Evolutionary conservation across 129 eudicot species (phyloP).

Genomic region (sunflower (Helianthus annuus)): DNA sequence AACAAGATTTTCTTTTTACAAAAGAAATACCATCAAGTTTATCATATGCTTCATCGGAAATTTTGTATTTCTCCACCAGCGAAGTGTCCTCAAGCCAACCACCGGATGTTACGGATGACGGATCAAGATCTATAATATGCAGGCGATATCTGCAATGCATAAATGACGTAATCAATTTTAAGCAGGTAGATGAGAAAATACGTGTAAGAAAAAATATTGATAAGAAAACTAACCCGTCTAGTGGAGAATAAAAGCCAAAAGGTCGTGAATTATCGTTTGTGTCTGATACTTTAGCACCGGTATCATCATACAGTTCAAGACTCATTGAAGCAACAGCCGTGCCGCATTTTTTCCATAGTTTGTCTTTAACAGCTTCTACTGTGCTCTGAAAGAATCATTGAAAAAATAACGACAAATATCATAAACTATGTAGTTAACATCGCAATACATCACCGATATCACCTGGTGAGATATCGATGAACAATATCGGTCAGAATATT

Average conservation of each 20-base stretch:
- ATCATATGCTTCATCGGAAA: conserved; percentile 88
- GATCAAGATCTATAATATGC: conserved; percentile 91
- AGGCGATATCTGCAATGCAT: conserved; percentile 66
- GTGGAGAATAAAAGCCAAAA: conserved; percentile 85
- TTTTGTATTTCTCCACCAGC: conserved; percentile 86
- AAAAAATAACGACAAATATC: conserved; percentile 1
- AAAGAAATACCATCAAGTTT: conserved; percentile 76
- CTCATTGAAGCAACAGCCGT: conserved; percentile 83
- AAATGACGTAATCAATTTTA: background rate
- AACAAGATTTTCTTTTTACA: background rate
- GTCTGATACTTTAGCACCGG: conserved; percentile 57
- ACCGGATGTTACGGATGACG: conserved; percentile 94
- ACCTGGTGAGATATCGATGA: too few relatives aligned
- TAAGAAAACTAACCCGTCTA: conserved; percentile 61
- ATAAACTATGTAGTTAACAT: too few relatives aligned
- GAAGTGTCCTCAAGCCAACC: conserved; percentile 99
- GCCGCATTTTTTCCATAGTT: conserved; percentile 91
- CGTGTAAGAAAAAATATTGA: background rate
- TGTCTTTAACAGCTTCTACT: conserved; percentile 87
- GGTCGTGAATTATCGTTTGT: conserved; percentile 58
- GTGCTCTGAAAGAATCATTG: conserved; percentile 57
- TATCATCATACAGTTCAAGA: conserved; percentile 82
- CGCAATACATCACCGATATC: too few relatives aligned
- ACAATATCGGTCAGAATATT: too few relatives aligned
- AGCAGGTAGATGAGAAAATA: background rate